Evolutionary conservation across 495 filamentous ascomycete genomes (phyloP), one percentile per base, ranked within the genome.

Genomic region (Hypoxylon rickii): DNA sequence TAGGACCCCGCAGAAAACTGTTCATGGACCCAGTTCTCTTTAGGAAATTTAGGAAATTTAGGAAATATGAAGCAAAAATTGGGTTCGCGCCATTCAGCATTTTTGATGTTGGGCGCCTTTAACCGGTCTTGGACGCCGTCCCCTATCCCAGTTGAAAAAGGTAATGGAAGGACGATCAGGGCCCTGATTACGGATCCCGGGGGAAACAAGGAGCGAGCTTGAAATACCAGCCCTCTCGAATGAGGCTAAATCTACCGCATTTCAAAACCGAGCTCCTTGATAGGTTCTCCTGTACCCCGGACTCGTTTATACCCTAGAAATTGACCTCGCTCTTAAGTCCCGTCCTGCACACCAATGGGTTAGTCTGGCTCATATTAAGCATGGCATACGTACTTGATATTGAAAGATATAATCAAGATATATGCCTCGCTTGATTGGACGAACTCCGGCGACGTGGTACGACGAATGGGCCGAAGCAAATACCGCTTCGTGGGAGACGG

Each of bases 221-320:
- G 15, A 48, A 32, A 20, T 5, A 31, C 39, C 10, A 26, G 43
- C 2, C n/a, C 33, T 40, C 16, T 36, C 24, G 53, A 64, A 64
- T 64, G 60, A 67, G 64, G 64, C 61, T 64, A 67, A 67, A 67
- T 67, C 47, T 48, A 33, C 43, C 47, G 51, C 49, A 51, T 64
- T 59, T 51, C 52, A 49, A 61, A 64, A 41, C 17, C 31, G 49
- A 64, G 6, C 26, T 18, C n/a, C 40, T 38, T 58, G 47, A 57
- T 49, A 64, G 55, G 64, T 44, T 22, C 24, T 37, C 17, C 39
- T 51, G 44, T 21, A 64, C 59, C 59, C 53, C 53, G 33, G 53
- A 57, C 59, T 57, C 53, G 48, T 54, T 44, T 60, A 56, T 50
- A 61, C 61, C 55, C 58, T 37, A 50, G 50, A 59, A 24, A 52